Evolutionary conservation across 139 green algal genomes (phyloP).

Genomic region (Edaphochlamys debaryana): DNA sequence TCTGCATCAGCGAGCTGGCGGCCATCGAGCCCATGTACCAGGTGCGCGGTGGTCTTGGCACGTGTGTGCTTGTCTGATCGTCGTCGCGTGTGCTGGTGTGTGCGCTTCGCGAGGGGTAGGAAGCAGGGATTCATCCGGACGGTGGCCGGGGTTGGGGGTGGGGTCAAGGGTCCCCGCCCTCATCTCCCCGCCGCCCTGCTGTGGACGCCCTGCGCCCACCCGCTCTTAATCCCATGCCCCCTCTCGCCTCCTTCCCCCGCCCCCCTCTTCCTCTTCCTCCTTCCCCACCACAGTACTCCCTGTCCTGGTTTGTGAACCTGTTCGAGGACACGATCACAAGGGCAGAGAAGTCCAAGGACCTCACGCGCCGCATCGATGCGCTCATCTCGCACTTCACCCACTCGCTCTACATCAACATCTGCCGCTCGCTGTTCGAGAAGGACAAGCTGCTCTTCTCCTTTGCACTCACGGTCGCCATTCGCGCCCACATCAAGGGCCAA

Average conservation of each 20-base stretch:
- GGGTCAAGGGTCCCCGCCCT: too few species aligned
- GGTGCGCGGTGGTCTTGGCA: slow-evolving; percentile 5
- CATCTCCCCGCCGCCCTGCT: not conserved
- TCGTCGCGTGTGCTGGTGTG: not conserved
- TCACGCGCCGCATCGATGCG: slow-evolving; percentile 54
- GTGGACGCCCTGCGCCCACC: not conserved
- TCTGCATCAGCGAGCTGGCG: slow-evolving; percentile 72
- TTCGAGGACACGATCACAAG: slow-evolving; percentile 61
- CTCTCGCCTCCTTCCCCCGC: too few species aligned
- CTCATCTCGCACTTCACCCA: slow-evolving; percentile 71
- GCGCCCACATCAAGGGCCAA: slow-evolving; percentile 60
- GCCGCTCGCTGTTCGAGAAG: slow-evolving; percentile 84
- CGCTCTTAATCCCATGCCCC: too few species aligned
- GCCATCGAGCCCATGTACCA: slow-evolving; percentile 81
- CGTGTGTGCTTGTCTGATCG: not conserved
- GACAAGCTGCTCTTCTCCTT: slow-evolving; percentile 89
- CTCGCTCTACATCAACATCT: slow-evolving; percentile 76
- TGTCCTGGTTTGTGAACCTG: slow-evolving; percentile 66
- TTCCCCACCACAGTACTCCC: slow-evolving; percentile 55
- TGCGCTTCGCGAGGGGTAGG: not conserved
- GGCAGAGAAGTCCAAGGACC: slow-evolving; percentile 55
- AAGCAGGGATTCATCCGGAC: too few species aligned
- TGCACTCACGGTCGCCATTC: slow-evolving; percentile 62
- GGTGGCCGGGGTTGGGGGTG: too few species aligned
- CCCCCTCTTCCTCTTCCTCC: not conserved